Conservation (phyloP, 345 rosid species). For the Linum usitatissimum region DNA sequence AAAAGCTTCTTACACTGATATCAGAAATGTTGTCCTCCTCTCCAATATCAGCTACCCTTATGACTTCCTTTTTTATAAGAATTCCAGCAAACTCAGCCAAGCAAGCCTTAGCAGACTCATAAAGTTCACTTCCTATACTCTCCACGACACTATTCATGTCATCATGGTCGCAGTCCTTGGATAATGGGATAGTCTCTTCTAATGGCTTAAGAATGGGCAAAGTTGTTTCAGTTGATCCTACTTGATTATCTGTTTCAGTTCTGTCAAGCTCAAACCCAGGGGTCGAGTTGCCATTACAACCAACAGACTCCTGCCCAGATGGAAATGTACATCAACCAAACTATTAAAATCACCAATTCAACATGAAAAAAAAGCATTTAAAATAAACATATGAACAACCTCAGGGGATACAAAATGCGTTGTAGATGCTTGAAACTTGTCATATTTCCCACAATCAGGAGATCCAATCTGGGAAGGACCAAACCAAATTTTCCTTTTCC, state of each 20-base stretch:
- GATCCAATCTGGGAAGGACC: slow-evolving; percentile 23
- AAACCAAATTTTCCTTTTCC: slow-evolving; percentile 58
- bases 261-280: slow-evolving; percentile 34
- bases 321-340: slow-evolving; percentile 30
- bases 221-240: slow-evolving; percentile 9
- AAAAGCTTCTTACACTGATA: slow-evolving; percentile 22
- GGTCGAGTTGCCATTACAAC: slow-evolving; percentile 27
- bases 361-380: not conserved
- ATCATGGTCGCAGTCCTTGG: slow-evolving; percentile 14
- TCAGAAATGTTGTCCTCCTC: slow-evolving; percentile 26
- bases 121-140: slow-evolving; percentile 52
- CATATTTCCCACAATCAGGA: slow-evolving; percentile 11
- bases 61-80: slow-evolving; percentile 46
- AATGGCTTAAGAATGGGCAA: slow-evolving; percentile 13
- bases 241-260: slow-evolving; percentile 17
- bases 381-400: not conserved
- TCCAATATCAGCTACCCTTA: slow-evolving; percentile 21
- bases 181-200: slow-evolving; percentile 16
- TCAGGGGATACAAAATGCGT: slow-evolving; percentile 25
- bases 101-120: slow-evolving; percentile 35
- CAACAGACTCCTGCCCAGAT: slow-evolving; percentile 25
- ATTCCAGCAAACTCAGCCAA: slow-evolving; percentile 34
- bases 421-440: slow-evolving; percentile 18
- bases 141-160: slow-evolving; percentile 31
- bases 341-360: slow-evolving; percentile 11